These are phyloP conservation scores for Mycosarcoma maydis DNA, from an alignment of 1,284 basidiomycete species.

Conservation along the genomic window DNA sequence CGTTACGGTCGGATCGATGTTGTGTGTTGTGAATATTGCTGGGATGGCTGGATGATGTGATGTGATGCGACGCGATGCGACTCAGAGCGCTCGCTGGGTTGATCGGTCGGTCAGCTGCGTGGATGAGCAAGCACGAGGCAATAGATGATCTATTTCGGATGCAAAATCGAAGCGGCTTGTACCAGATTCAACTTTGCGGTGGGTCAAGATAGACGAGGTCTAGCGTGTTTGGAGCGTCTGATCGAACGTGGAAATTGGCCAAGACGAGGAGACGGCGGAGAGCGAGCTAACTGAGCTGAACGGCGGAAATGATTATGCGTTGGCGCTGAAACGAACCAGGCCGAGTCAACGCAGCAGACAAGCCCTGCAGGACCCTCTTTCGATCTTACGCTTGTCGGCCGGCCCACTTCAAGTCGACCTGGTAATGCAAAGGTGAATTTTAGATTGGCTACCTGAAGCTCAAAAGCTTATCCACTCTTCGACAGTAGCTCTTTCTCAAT, in stretches of 20 bases:
- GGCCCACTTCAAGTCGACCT: too few species aligned
- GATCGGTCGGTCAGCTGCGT: neutral
- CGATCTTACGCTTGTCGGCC: too few species aligned
- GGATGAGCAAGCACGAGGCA: neutral
- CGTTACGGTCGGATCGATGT: slow-evolving; percentile 38
- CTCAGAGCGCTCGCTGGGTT: neutral
- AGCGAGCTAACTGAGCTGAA: too few species aligned
- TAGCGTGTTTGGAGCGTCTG: neutral
- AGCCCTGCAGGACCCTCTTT: slow-evolving; percentile 1
- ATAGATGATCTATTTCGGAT: slow-evolving; percentile 24
- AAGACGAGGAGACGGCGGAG: neutral
- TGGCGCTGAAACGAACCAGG: slow-evolving; percentile 6
- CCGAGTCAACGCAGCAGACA: neutral
- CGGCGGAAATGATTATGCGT: slow-evolving; percentile 26
- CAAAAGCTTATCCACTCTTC: too few species aligned
- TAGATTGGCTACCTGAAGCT: too few species aligned
- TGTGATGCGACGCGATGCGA: neutral
- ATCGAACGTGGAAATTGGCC: neutral
- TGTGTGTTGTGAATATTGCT: slow-evolving; percentile 23
- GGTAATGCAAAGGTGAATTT: too few species aligned
- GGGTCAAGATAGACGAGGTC: slow-evolving; percentile 2
- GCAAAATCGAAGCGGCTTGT: slow-evolving; percentile 4
- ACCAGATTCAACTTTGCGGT: slow-evolving; percentile 18
- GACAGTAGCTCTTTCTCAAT: too few species aligned
- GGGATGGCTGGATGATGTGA: slow-evolving; percentile 1